These are phyloP conservation scores for Calonectria multiphialidica DNA, from an alignment of 2,329 filamentous ascomycete genomes.

Conservation along the genomic window DNA sequence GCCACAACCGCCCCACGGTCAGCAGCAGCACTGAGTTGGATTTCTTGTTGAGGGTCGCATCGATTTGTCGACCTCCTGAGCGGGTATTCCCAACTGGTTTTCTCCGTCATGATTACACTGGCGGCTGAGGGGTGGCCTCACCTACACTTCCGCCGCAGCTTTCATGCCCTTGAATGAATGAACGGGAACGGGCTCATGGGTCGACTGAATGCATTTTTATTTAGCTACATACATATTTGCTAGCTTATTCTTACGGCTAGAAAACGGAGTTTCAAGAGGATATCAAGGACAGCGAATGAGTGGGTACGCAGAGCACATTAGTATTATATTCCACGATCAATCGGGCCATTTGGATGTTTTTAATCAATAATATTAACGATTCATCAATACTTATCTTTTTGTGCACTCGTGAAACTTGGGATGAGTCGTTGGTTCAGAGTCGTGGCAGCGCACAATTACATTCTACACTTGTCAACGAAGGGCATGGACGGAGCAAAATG, in stretches of 20 bases:
- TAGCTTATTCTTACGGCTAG: neutral
- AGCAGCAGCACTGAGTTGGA: neutral
- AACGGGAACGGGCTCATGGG: neutral
- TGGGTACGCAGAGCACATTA: neutral
- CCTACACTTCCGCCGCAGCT: neutral
- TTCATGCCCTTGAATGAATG: neutral
- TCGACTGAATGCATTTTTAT: neutral
- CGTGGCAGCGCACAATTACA: too few species aligned
- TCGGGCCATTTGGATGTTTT: neutral
- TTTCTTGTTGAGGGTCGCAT: neutral
- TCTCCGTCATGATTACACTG: neutral
- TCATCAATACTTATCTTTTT: neutral
- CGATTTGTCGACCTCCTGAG: neutral
- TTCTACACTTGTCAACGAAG: too few species aligned
- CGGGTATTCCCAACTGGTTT: neutral
- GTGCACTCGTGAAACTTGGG: too few species aligned
- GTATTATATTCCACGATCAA: neutral
- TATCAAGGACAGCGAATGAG: neutral
- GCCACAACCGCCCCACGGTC: neutral
- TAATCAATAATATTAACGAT: slow-evolving; percentile 4
- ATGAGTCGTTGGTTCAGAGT: too few species aligned
- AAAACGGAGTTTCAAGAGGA: neutral
- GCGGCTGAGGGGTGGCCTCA: neutral
- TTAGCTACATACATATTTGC: neutral
- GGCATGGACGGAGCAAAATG: too few species aligned